Evolutionary conservation across 257 asterid species (phyloP).

Genomic region (Lycium barbarum): DNA sequence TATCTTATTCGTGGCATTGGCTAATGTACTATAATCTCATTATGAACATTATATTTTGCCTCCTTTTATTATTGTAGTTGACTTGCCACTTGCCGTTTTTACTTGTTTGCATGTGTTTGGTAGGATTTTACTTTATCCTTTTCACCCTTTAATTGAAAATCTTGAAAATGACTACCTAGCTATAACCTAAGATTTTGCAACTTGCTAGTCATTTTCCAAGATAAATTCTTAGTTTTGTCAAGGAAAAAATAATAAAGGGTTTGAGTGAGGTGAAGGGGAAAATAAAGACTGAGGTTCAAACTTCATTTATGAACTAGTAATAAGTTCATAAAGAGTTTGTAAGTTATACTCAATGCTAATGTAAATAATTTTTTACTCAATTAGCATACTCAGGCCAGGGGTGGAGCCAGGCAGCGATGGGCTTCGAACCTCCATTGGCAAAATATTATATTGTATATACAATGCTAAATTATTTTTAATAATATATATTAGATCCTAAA

Average conservation of each 20-base stretch:
- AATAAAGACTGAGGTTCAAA: too few species aligned
- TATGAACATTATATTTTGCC: background rate
- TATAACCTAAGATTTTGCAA: background rate
- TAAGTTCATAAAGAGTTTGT: too few species aligned
- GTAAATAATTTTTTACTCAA: too few species aligned
- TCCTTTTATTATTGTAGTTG: background rate
- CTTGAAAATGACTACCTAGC: conserved; percentile 22
- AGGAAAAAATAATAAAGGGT: background rate
- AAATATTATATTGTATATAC: too few species aligned
- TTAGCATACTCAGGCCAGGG: too few species aligned
- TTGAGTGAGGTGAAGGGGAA: background rate
- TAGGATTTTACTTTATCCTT: background rate
- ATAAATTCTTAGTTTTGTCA: background rate
- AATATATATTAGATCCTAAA: too few species aligned
- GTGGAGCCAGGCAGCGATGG: too few species aligned
- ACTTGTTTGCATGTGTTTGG: conserved; percentile 25
- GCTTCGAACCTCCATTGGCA: too few species aligned
- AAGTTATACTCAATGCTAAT: too few species aligned
- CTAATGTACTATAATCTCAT: background rate
- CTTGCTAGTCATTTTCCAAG: conserved; percentile 24
- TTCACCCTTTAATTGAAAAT: conserved; percentile 5
- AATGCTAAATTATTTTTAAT: too few species aligned
- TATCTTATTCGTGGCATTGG: background rate
- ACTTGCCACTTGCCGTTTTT: conserved; percentile 19
- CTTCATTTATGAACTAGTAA: too few species aligned